Conservation (phyloP, 2,329 filamentous ascomycete species). For the Cryphonectria naterciae region DNA sequence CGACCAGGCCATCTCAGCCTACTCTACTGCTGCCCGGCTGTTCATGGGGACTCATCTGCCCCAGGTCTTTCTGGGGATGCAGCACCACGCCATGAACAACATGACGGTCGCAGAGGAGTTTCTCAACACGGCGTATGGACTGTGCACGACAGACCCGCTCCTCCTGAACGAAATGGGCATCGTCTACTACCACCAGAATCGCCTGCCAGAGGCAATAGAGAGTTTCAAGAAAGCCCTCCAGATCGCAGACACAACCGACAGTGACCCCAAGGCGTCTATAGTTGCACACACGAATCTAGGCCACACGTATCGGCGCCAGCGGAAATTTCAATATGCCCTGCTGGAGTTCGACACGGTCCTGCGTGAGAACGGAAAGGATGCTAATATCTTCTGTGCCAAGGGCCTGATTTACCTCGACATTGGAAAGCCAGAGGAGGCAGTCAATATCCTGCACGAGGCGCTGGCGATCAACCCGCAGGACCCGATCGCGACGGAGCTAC, state of each 20-base stretch:
- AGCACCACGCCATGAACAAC: conserved; percentile 94
- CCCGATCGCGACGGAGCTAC: conserved; percentile 76
- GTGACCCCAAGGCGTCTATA: conserved; percentile 81
- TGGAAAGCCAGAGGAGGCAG: conserved; percentile 74
- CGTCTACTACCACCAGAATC: conserved; percentile 90
- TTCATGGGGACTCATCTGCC: conserved; percentile 98
- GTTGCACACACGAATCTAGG: conserved; percentile 86
- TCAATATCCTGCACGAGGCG: conserved; percentile 82
- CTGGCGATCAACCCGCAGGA: conserved; percentile 79
- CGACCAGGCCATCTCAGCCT: conserved; percentile 96
- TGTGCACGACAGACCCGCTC: conserved; percentile 84
- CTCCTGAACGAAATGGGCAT: conserved; percentile 95
- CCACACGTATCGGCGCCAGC: conserved; percentile 78
- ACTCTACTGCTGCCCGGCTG: conserved; percentile 89
- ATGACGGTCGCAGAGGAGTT: conserved; percentile 94
- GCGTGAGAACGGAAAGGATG: conserved; percentile 78
- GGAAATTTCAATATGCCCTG: conserved; percentile 72
- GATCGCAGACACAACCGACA: conserved; percentile 79
- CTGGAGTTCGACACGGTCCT: conserved; percentile 86
- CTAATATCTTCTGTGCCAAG: conserved; percentile 78
- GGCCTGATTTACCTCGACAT: conserved; percentile 83
- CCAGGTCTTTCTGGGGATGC: conserved; percentile 96
- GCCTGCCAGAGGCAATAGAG: conserved; percentile 73
- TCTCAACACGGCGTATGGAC: conserved; percentile 81
- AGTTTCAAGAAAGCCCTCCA: conserved; percentile 79